phyloP scores from a whole-genome alignment of 2,329 filamentous ascomycete genomes.

The Nothopassalora personata region DNA sequence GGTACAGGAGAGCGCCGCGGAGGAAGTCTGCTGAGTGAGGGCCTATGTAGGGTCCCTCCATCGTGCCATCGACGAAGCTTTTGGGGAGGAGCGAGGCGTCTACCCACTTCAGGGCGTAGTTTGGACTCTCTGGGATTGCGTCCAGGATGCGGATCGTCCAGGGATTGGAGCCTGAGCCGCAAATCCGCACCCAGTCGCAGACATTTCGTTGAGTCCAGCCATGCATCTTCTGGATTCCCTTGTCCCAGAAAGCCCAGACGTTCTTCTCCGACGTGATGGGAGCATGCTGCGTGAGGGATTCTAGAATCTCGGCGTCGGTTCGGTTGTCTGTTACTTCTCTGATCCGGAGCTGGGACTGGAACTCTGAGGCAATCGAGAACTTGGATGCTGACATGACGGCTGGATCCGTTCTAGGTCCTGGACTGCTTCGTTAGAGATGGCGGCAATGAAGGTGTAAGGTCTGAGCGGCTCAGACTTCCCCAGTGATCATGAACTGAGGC shows the following conservation, averaged over 20 bases:
- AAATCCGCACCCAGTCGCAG: slow-evolving; percentile 38
- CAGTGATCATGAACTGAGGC: too few species aligned
- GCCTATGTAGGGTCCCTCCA: slow-evolving; percentile 42
- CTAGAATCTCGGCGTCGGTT: slow-evolving; percentile 4
- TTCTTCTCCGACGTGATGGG: slow-evolving; percentile 39
- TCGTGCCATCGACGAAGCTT: slow-evolving; percentile 40
- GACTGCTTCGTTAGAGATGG: too few species aligned
- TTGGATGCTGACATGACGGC: background rate
- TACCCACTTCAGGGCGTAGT: slow-evolving; percentile 39
- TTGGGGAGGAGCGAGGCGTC: slow-evolving; percentile 32
- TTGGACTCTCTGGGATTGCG: slow-evolving; percentile 34
- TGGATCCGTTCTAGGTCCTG: too few species aligned
- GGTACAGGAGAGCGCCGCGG: slow-evolving; percentile 38
- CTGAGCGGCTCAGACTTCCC: too few species aligned
- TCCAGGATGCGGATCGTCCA: slow-evolving; percentile 43
- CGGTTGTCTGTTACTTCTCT: slow-evolving; percentile 3
- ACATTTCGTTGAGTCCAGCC: slow-evolving; percentile 38
- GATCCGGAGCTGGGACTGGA: background rate
- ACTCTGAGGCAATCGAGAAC: slow-evolving; percentile 1
- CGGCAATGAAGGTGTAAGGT: too few species aligned
- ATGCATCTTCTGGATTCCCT: slow-evolving; percentile 34
- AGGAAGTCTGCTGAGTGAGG: slow-evolving; percentile 47
- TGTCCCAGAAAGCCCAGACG: slow-evolving; percentile 40
- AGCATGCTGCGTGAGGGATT: slow-evolving; percentile 2
- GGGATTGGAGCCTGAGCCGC: slow-evolving; percentile 22